Evolutionary conservation across 116 monocot genomes (phyloP).

Genomic region (Papilionanthe hybrid): DNA sequence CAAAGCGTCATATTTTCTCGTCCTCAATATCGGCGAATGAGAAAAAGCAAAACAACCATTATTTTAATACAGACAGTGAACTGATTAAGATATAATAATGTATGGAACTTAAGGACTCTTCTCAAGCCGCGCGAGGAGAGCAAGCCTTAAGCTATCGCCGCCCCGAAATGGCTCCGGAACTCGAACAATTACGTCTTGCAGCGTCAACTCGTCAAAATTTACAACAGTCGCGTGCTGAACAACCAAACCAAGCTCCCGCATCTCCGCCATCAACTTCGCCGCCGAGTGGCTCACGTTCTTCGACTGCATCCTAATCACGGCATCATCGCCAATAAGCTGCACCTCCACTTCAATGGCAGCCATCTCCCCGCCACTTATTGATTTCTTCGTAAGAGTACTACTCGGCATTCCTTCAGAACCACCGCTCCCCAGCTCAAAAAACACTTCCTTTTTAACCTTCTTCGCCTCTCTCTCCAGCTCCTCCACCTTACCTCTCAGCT

Average conservation of each 20-base stretch:
- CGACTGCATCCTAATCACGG: conserved; percentile 21
- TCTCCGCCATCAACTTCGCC: conserved; percentile 22
- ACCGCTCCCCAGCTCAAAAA: not conserved
- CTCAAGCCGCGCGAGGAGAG: not conserved
- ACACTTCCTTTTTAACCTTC: not conserved
- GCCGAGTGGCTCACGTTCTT: conserved; percentile 12
- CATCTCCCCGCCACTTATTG: not conserved
- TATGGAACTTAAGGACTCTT: not conserved
- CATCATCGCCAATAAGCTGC: conserved; percentile 4
- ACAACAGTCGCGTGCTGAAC: conserved; percentile 23
- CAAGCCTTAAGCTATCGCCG: not conserved
- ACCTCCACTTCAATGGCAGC: not conserved
- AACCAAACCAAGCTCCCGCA: conserved; percentile 18
- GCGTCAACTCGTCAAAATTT: conserved; percentile 13
- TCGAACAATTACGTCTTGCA: conserved; percentile 17
- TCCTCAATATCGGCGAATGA: too few relatives aligned
- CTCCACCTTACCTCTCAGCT: conserved; percentile 24
- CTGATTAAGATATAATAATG: too few relatives aligned
- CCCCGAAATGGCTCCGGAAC: conserved; percentile 1
- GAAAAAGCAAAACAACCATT: too few relatives aligned
- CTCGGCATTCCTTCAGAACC: too few relatives aligned
- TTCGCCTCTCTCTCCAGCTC: conserved; percentile 9
- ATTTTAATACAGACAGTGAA: too few relatives aligned
- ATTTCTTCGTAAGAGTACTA: not conserved
- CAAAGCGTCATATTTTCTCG: too few relatives aligned